Base-by-base conservation (phyloP, 495 filamentous ascomycete species). In the Hyaloscypha hepaticicola region DNA sequence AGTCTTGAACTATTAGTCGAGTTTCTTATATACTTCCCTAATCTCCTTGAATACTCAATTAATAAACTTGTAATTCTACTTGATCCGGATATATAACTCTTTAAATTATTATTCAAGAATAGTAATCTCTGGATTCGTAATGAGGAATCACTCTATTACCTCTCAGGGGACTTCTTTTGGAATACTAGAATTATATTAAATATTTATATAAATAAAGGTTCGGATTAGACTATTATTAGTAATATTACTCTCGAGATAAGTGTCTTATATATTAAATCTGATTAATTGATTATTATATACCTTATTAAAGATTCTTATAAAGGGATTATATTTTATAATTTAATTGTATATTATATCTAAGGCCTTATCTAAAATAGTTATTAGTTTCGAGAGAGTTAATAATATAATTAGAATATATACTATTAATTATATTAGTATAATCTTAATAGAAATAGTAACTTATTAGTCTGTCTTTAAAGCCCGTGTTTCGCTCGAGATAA, bases 141-240 rank as follows among this genome's bases (percentile, higher is more conserved):
- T 34, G 26, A 65, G 29, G 45, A 65, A 26, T 61, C 3, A 49
- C 11, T 58, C 27, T 38, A 68, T 65, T 14, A 70, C 51, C 53
- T 67, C 57, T 64, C 25, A n/a, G 51, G 65, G 55, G 26, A 59
- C 65, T 61, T 63, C 53, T 52, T 66, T 66, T 24, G 51, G 63
- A 49, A 58, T 63, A 58, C 58, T 33, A 14, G 63, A 63, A 51
- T 69, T 66, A 50, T 29, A 69, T 55, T 63, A 58, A 69, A 69
- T 69, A 51, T 58, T 72, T 57, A 72, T 72, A 33, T 70, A 65
- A 7, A 64, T 68, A 55, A 72, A 70, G 61, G 70, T 67, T 51
- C 64, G 67, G 51, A 58, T 66, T 5, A 72, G 67, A 24, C 69
- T 60, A 63, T 66, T 55, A 58, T 67, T 38, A 50, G 61, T 48